Evolutionary conservation across 2,329 filamentous ascomycete genomes (phyloP).

Genomic region (Fusarium annulatum): DNA sequence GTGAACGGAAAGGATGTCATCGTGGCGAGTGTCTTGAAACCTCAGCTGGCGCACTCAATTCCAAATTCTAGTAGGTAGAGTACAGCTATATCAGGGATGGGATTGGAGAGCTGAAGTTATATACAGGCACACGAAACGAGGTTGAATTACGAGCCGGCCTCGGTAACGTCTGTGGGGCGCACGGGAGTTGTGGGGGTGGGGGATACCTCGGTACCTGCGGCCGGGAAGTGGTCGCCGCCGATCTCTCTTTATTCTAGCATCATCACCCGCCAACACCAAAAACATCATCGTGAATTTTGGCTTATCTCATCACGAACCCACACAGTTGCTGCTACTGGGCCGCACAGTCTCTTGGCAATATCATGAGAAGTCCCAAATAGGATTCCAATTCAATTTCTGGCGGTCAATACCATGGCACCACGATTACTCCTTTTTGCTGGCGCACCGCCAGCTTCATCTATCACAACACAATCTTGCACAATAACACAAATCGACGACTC

Average conservation of each 20-base stretch:
- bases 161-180: conserved; percentile 25
- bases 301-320: conserved; percentile 1
- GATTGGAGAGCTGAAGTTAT: background rate
- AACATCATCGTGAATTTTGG: conserved; percentile 1
- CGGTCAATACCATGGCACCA: conserved; percentile 38
- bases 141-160: conserved; percentile 23
- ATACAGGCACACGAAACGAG: conserved; percentile 7
- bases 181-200: conserved; percentile 33
- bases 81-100: background rate
- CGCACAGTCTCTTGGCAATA: background rate
- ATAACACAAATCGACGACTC: conserved; percentile 42
- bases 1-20: conserved; percentile 60
- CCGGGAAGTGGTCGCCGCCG: conserved; percentile 27
- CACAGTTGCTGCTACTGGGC: background rate
- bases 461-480: conserved; percentile 47
- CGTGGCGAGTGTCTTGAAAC: background rate
- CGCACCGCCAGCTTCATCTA: conserved; percentile 47
- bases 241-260: conserved; percentile 11
- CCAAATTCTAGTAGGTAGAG: no score
- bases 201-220: conserved; percentile 38
- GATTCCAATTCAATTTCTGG: background rate
- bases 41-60: background rate
- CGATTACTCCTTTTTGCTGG: conserved; percentile 54
- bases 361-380: conserved; percentile 14
- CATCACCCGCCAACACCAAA: background rate